A percentile compares a stretch with the other conserved stretches of the same genome.
phyloP scores from a whole-genome alignment of 78 protist species.

The Dictyostelium capitatum region DNA sequence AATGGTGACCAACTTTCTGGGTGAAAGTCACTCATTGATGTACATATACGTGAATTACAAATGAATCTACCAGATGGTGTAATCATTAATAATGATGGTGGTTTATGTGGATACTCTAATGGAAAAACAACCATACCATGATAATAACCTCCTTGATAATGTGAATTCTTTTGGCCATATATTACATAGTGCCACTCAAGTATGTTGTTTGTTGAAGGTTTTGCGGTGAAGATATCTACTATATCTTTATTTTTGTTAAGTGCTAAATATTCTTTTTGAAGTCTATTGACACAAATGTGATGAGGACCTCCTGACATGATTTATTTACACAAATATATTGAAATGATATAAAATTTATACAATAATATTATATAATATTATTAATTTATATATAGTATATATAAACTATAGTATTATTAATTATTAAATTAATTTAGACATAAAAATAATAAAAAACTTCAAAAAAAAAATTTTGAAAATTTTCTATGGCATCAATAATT shows the following conservation, averaged over 20 bases:
- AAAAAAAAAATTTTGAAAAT: too few species aligned
- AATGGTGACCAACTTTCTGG: constrained; percentile 45
- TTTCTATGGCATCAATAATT: too few species aligned
- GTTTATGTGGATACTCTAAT: constrained; percentile 92
- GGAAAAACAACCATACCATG: constrained; percentile 96
- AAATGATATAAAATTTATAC: too few species aligned
- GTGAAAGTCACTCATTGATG: constrained; percentile 47
- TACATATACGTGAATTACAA: constrained; percentile 44
- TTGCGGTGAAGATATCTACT: background rate
- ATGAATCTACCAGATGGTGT: constrained; percentile 71
- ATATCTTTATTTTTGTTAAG: background rate
- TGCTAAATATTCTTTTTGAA: constrained; percentile 3
- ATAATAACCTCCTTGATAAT: constrained; percentile 91
- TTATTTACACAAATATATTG: background rate
- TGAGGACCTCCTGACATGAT: background rate
- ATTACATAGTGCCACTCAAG: constrained; percentile 96
- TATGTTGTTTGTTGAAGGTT: constrained; percentile 44
- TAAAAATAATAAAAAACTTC: too few species aligned
- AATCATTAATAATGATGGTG: constrained; percentile 84
- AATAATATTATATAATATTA: too few species aligned
- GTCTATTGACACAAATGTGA: background rate
- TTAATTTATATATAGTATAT: too few species aligned
- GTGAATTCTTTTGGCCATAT: constrained; percentile 91
- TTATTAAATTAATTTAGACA: too few species aligned
- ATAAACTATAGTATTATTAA: too few species aligned